Evolutionary conservation across 441 rosid genomes (phyloP), one percentile per base, ranked within the genome.

Genomic region (Theobroma grandiflorum): DNA sequence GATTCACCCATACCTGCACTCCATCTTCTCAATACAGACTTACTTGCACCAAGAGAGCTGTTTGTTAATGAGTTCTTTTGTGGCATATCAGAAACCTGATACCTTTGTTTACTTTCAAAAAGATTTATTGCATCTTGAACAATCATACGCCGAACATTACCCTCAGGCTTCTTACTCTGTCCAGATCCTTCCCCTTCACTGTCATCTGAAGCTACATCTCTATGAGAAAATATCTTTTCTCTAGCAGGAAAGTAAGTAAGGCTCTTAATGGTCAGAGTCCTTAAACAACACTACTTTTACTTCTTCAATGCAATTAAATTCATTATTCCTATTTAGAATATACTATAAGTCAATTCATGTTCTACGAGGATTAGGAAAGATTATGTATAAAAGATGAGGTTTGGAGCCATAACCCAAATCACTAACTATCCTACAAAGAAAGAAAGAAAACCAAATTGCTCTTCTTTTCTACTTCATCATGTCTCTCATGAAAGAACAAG

Each of bases 21-120:
- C 96, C 96, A 92, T 85, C 96, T 88, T 85, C 93, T 89, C 81
- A 92, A 79, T 38, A 92, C 91, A 33, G 91, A 78, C 81, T 89
- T 92, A 77, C 78, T 88, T 72, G 87, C 80, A 76, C 69, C 81
- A 47, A 83, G 78, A 74, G 86, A 81, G 69, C 70, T 49, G 76
- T 79, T 88, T 10, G 85, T 78, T 43, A 75, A 31, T 14, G 87
- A 83, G 72, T 80, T 88, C 82, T 77, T 86, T 71, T 80, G 85
- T 59, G 85, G 88, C 81, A 74, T 64, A 80, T 87, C 91, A 22
- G 80, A 18, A 52, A 81, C 80, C 72, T 83, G 90, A 80, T 85
- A 89, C 78, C 80, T 88, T 63, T 90, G 94, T 79, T 89, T 92
- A 59, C 89, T 88, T 84, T 92, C 96, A 35, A 89, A 92, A 82